Evolutionary conservation across 2,329 filamentous ascomycete species (phyloP).

Genomic region (Fusarium sublunatum): DNA sequence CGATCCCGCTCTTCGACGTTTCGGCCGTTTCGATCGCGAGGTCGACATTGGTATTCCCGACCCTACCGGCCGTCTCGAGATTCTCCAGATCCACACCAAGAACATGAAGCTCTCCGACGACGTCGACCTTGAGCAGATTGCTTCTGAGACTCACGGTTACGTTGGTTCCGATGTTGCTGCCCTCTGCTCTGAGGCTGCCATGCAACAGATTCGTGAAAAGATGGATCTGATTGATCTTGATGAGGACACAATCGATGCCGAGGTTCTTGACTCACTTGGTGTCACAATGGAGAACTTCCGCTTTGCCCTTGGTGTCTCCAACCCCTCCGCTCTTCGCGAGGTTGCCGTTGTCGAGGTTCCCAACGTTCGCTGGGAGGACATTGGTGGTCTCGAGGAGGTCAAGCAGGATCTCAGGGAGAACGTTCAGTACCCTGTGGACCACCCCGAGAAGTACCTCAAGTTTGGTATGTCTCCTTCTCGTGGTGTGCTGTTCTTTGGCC

Average conservation of each 20-base stretch:
- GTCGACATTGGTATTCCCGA: conserved; percentile 98
- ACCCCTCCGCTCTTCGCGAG: conserved; percentile 97
- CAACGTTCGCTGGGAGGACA: conserved; percentile 99
- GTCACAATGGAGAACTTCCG: conserved; percentile 99
- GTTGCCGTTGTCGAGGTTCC: conserved; percentile 99
- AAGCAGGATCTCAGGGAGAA: conserved; percentile 99
- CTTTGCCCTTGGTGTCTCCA: conserved; percentile 96
- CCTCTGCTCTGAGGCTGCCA: conserved; percentile 97
- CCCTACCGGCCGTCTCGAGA: conserved; percentile 97
- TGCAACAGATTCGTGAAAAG: conserved; percentile 99
- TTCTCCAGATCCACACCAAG: conserved; percentile 99
- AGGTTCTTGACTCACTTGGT: conserved; percentile 96
- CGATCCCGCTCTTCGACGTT: conserved; percentile 95
- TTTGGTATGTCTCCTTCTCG: conserved; percentile 97
- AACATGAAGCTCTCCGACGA: conserved; percentile 99
- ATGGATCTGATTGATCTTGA: conserved; percentile 99
- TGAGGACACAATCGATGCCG: conserved; percentile 98
- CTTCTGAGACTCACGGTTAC: conserved; percentile 97
- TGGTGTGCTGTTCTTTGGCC: conserved; percentile 98
- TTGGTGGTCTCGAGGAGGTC: conserved; percentile 97
- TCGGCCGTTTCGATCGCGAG: conserved; percentile 98
- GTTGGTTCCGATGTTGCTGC: conserved; percentile 98
- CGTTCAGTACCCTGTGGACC: conserved; percentile 98
- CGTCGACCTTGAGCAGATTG: conserved; percentile 96
- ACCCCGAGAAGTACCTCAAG: conserved; percentile 99